phyloP scores from a whole-genome alignment of 352 stramenopile species.

The Globisporangium solare region DNA sequence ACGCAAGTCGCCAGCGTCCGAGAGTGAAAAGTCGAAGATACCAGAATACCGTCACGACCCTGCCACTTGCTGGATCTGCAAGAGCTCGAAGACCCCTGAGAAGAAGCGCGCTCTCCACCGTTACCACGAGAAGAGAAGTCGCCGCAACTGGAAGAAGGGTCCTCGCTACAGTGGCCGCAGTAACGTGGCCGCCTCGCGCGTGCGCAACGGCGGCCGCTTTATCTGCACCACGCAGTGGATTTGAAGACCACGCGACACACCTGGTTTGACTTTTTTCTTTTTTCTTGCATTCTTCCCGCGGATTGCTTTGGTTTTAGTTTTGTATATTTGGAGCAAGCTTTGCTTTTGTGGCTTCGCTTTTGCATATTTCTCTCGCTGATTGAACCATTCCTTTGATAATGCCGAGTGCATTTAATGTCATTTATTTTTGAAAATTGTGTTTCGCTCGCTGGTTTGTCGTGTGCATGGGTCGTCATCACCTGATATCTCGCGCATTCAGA shows the following conservation, averaged over 20 bases:
- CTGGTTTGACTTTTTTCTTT: slow-evolving; percentile 4
- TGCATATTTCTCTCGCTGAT: slow-evolving; percentile 21
- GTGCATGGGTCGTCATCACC: not conserved
- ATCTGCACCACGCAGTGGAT: slow-evolving; percentile 81
- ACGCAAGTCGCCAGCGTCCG: slow-evolving; percentile 43
- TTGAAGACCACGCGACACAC: slow-evolving; percentile 22
- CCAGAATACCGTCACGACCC: slow-evolving; percentile 63
- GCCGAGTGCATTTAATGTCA: slow-evolving; percentile 10
- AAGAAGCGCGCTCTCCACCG: slow-evolving; percentile 81
- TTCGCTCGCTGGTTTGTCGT: not conserved
- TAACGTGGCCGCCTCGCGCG: slow-evolving; percentile 71
- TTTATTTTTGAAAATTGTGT: slow-evolving; percentile 10
- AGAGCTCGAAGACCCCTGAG: slow-evolving; percentile 75
- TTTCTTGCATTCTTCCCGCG: slow-evolving; percentile 13
- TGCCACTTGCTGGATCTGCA: slow-evolving; percentile 84
- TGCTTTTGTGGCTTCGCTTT: slow-evolving; percentile 13
- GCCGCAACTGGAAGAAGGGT: slow-evolving; percentile 80
- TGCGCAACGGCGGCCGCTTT: slow-evolving; percentile 80
- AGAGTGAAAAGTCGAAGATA: slow-evolving; percentile 35
- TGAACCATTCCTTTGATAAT: slow-evolving; percentile 14
- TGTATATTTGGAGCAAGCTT: slow-evolving; percentile 2
- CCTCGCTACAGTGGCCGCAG: slow-evolving; percentile 77
- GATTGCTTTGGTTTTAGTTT: slow-evolving; percentile 11
- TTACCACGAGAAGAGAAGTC: slow-evolving; percentile 76
- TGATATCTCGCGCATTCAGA: not conserved